Conservation (phyloP, 2,329 filamentous ascomycete genomes). For the Xylariomycetidae sp. region DNA sequence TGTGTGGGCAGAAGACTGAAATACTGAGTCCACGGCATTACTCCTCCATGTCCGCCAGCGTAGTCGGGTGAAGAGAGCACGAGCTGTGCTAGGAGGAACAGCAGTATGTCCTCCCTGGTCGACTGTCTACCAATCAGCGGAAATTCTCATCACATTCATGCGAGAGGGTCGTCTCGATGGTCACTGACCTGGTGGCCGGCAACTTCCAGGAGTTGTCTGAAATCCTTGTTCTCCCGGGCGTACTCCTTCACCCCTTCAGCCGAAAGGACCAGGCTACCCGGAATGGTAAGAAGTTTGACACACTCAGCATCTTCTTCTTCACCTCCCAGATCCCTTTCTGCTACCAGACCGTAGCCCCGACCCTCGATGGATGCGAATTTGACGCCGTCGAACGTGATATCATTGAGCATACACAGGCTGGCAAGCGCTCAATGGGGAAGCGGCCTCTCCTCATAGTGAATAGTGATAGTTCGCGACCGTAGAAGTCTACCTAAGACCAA, state of each 20-base stretch:
- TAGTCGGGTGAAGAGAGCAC: conserved; percentile 48
- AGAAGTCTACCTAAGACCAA: no score
- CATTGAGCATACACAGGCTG: conserved; percentile 70
- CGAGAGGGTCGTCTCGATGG: neutral
- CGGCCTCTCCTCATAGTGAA: conserved; percentile 29
- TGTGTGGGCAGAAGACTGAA: conserved; percentile 74
- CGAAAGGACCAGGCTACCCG: conserved; percentile 70
- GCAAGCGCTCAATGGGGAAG: conserved; percentile 58
- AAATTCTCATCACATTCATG: neutral
- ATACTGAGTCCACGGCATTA: conserved; percentile 81
- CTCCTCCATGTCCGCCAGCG: conserved; percentile 53
- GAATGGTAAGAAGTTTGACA: conserved; percentile 62
- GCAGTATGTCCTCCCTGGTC: conserved; percentile 63
- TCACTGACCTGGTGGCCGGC: conserved; percentile 52
- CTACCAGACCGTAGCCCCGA: conserved; percentile 60
- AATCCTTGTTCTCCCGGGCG: conserved; percentile 72
- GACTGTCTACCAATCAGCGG: conserved; percentile 18
- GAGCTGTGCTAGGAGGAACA: conserved; percentile 77
- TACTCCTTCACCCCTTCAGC: conserved; percentile 65
- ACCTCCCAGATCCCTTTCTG: conserved; percentile 37
- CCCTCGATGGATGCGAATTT: conserved; percentile 51
- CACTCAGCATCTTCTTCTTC: conserved; percentile 30
- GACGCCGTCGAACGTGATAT: conserved; percentile 60
- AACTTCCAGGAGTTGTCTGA: conserved; percentile 68
- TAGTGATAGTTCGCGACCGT: no score